These are phyloP conservation scores for Osmozyma mogii DNA, from an alignment of 805 yeast genomes.

Conservation along the genomic window DNA sequence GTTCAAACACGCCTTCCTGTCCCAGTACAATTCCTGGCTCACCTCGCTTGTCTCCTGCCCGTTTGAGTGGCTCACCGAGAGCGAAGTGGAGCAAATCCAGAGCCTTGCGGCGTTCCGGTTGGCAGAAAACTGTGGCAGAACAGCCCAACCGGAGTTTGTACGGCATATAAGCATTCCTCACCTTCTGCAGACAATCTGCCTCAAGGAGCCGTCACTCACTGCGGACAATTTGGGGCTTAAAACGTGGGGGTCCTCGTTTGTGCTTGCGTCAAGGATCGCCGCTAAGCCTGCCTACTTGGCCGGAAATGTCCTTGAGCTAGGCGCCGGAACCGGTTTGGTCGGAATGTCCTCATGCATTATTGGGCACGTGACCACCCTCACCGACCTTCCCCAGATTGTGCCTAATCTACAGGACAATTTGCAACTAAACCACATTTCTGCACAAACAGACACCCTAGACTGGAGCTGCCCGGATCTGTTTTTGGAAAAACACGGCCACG, in stretches of 20 bases:
- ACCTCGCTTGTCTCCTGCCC: slow-evolving; percentile 43
- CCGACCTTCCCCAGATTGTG: slow-evolving; percentile 76
- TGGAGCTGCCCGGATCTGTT: slow-evolving; percentile 62
- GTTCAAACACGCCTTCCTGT: slow-evolving; percentile 20
- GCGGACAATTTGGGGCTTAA: slow-evolving; percentile 83
- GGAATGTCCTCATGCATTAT: slow-evolving; percentile 62
- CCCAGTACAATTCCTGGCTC: slow-evolving; percentile 38
- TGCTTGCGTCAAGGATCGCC: slow-evolving; percentile 51
- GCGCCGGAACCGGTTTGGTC: slow-evolving; percentile 90
- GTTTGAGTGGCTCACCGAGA: slow-evolving; percentile 38
- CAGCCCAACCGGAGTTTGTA: slow-evolving; percentile 67
- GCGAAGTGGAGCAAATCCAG: slow-evolving; percentile 35
- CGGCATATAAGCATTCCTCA: slow-evolving; percentile 41
- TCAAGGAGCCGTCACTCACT: slow-evolving; percentile 81
- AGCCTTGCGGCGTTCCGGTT: slow-evolving; percentile 56
- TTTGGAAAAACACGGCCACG: slow-evolving; percentile 15
- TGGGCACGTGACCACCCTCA: slow-evolving; percentile 46
- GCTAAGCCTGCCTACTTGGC: slow-evolving; percentile 9
- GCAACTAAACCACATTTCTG: slow-evolving; percentile 35
- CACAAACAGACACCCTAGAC: slow-evolving; percentile 52
- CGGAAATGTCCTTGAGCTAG: slow-evolving; percentile 59
- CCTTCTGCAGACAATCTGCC: slow-evolving; percentile 13
- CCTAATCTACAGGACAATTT: slow-evolving; percentile 59
- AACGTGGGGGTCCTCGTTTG: slow-evolving; percentile 91
- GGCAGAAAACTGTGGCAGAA: slow-evolving; percentile 77